Conservation (phyloP, 208 protist species). For the Wallacemonas sp. region DNA sequence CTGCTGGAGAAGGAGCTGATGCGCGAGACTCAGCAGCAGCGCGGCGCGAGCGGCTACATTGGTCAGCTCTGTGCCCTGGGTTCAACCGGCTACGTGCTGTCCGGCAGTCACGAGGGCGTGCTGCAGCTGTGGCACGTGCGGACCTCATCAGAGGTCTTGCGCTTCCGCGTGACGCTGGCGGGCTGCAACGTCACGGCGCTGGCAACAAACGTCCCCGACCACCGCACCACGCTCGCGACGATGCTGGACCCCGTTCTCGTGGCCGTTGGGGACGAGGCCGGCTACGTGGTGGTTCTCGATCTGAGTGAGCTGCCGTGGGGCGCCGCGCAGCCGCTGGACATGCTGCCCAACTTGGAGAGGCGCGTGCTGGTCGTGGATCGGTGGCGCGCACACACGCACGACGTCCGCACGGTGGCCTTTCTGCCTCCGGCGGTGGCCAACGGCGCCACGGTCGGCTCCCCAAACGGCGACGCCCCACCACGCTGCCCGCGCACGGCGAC, state of each 20-base stretch:
- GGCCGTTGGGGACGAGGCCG: slow-evolving; percentile 58
- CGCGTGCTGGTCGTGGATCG: slow-evolving; percentile 51
- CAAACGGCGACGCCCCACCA: background rate
- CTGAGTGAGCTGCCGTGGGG: slow-evolving; percentile 31
- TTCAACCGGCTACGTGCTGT: slow-evolving; percentile 49
- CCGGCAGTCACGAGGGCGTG: slow-evolving; percentile 72
- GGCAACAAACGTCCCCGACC: background rate
- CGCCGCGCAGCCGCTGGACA: slow-evolving; percentile 1
- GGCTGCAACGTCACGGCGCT: background rate
- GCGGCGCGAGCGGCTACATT: slow-evolving; percentile 39
- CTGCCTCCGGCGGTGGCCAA: slow-evolving; percentile 3
- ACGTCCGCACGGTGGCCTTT: slow-evolving; percentile 51
- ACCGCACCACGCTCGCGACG: background rate
- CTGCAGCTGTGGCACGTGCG: slow-evolving; percentile 84
- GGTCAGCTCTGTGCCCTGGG: slow-evolving; percentile 37
- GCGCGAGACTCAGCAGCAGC: slow-evolving; percentile 18
- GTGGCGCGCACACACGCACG: slow-evolving; percentile 68
- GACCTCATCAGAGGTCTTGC: slow-evolving; percentile 57
- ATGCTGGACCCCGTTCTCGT: slow-evolving; percentile 24
- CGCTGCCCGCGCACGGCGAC: slow-evolving; percentile 4
- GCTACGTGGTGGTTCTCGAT: slow-evolving; percentile 64
- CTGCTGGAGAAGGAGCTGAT: slow-evolving; percentile 4
- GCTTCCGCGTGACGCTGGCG: slow-evolving; percentile 57
- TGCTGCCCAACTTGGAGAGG: slow-evolving; percentile 20
- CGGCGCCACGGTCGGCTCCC: background rate